These are phyloP conservation scores for Chimonanthus praecox DNA, from an alignment of 164 flowering plant species.

Conservation along the genomic window DNA sequence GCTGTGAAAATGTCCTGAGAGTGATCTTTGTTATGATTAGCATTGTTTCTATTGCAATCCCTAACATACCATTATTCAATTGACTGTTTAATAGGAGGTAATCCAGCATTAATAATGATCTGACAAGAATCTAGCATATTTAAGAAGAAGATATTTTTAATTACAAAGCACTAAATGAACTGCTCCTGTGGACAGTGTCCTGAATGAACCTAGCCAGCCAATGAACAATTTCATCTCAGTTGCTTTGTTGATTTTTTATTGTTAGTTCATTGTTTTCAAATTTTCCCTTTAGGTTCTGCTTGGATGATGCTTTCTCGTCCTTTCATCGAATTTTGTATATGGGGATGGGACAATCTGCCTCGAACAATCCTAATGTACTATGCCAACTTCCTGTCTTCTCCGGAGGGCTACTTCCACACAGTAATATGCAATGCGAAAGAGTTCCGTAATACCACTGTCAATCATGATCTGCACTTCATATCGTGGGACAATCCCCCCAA, in stretches of 20 bases:
- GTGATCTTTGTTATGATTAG: too few relatives aligned
- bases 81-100: too few relatives aligned
- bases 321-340: slow-evolving; percentile 62
- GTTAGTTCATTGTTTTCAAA: neutral
- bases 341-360: slow-evolving; percentile 94
- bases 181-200: too few relatives aligned
- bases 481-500: slow-evolving; percentile 96
- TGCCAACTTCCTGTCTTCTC: slow-evolving; percentile 84
- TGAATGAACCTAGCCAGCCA: too few relatives aligned
- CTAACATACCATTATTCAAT: too few relatives aligned
- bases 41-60: too few relatives aligned
- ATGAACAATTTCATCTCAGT: neutral
- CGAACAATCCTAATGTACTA: slow-evolving; percentile 76
- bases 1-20: neutral
- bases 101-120: too few relatives aligned
- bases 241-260: neutral
- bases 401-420: slow-evolving; percentile 90
- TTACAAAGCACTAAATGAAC: too few relatives aligned
- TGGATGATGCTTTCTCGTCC: slow-evolving; percentile 93
- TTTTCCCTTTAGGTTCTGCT: slow-evolving; percentile 62
- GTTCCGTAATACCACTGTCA: slow-evolving; percentile 68
- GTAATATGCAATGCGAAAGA: slow-evolving; percentile 71
- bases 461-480: slow-evolving; percentile 79
- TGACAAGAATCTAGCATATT: too few relatives aligned
- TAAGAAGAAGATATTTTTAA: too few relatives aligned